These are phyloP conservation scores for Alternaria dauci DNA, from an alignment of 2,329 filamentous ascomycete species.

Conservation along the genomic window DNA sequence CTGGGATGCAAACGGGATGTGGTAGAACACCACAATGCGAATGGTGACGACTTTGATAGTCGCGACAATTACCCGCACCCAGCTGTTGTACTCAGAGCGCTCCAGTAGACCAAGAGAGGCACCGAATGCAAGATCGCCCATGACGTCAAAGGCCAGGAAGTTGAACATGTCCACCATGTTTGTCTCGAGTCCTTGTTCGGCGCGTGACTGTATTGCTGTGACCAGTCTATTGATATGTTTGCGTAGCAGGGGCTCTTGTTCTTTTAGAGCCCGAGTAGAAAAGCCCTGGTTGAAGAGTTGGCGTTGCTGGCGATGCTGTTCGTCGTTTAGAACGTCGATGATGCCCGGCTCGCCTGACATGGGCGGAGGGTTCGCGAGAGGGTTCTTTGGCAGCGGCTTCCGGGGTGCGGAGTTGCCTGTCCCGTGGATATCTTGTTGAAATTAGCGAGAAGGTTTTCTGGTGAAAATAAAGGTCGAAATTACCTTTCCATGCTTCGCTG, in stretches of 20 bases:
- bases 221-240: conserved; percentile 12
- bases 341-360: conserved; percentile 14
- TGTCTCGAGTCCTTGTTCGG: conserved; percentile 4
- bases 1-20: conserved; percentile 8
- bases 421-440: conserved; percentile 1
- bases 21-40: conserved; percentile 12
- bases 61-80: conserved; percentile 8
- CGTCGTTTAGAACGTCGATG: conserved; percentile 11
- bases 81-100: conserved; percentile 6
- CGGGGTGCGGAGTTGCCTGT: conserved; percentile 6
- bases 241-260: conserved; percentile 11
- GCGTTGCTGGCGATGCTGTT: conserved; percentile 14
- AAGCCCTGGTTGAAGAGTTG: conserved; percentile 15
- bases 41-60: conserved; percentile 11
- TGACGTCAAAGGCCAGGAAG: conserved; percentile 10
- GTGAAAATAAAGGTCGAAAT: not conserved
- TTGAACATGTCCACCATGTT: conserved; percentile 15
- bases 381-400: conserved; percentile 11
- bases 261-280: conserved; percentile 8
- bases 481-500: conserved; percentile 20
- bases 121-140: conserved; percentile 7
- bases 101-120: conserved; percentile 10
- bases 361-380: conserved; percentile 10
- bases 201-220: conserved; percentile 8
- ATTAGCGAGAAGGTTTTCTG: not conserved